Evolutionary conservation across 176 grass and related monocot genomes (phyloP).

Genomic region (Elymus sibiricus): DNA sequence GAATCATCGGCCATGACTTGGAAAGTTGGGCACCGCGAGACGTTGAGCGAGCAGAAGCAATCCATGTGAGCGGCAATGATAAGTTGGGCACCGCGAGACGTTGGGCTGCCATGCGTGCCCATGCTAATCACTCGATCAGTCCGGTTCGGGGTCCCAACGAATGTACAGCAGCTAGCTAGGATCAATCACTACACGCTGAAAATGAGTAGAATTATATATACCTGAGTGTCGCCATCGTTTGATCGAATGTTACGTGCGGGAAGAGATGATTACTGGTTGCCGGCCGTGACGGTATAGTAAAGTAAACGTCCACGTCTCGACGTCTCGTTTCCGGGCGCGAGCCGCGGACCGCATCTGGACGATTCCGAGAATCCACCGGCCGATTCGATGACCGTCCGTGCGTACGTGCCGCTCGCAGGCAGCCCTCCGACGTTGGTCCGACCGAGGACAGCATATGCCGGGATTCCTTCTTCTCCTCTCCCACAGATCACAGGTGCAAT

Average conservation of each 20-base stretch:
- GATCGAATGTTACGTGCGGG: not conserved
- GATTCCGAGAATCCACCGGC: not conserved
- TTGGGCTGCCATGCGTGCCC: not conserved
- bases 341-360: not conserved
- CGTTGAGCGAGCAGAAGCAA: not conserved
- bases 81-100: not conserved
- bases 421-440: not conserved
- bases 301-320: not conserved
- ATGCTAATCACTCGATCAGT: not conserved
- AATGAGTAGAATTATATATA: not conserved
- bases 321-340: not conserved
- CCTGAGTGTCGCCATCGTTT: not conserved
- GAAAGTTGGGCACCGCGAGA: not conserved
- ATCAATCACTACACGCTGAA: too few relatives aligned
- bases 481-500: not conserved
- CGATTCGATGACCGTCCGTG: not conserved
- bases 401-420: not conserved
- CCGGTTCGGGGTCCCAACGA: not conserved
- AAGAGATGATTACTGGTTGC: not conserved
- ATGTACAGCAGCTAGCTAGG: too few relatives aligned
- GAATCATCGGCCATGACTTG: not conserved
- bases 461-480: not conserved
- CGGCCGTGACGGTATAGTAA: not conserved
- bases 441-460: not conserved
- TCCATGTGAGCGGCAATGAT: conserved; percentile 10